phyloP scores from a whole-genome alignment of 2,329 filamentous ascomycete species.

The Calonectria montana region DNA sequence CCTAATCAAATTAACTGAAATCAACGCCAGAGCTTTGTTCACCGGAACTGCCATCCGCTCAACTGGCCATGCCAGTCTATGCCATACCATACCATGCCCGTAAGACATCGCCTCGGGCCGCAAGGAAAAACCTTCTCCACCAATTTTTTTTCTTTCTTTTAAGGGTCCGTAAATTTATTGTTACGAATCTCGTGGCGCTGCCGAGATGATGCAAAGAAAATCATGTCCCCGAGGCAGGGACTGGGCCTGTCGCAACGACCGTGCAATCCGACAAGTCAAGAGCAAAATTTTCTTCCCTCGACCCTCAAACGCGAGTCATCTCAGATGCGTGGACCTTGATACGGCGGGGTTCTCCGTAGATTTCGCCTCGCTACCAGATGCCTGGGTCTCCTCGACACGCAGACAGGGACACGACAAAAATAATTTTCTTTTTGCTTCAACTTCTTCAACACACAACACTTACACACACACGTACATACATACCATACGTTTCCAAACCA shows the following conservation, averaged over 20 bases:
- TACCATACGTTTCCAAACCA: neutral
- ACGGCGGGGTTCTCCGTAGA: neutral
- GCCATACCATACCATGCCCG: too few species aligned
- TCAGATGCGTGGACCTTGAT: neutral
- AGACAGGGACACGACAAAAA: neutral
- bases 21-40: constrained; percentile 1
- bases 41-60: neutral
- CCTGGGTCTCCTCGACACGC: neutral
- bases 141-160: neutral
- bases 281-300: neutral
- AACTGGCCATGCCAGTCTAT: neutral
- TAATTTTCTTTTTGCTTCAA: too few species aligned
- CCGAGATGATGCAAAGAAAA: neutral
- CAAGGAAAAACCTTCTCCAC: neutral
- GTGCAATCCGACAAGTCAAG: constrained; percentile 7
- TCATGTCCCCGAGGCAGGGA: constrained; percentile 3
- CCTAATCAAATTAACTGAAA: constrained; percentile 2
- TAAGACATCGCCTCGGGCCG: neutral
- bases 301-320: constrained; percentile 4
- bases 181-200: neutral
- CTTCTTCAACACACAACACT: too few species aligned
- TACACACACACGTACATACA: neutral
- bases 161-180: neutral
- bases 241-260: neutral
- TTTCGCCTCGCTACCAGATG: constrained; percentile 6